phyloP scores from a whole-genome alignment of 768 basidiomycete species.

The Goffeauzyma gilvescens region DNA sequence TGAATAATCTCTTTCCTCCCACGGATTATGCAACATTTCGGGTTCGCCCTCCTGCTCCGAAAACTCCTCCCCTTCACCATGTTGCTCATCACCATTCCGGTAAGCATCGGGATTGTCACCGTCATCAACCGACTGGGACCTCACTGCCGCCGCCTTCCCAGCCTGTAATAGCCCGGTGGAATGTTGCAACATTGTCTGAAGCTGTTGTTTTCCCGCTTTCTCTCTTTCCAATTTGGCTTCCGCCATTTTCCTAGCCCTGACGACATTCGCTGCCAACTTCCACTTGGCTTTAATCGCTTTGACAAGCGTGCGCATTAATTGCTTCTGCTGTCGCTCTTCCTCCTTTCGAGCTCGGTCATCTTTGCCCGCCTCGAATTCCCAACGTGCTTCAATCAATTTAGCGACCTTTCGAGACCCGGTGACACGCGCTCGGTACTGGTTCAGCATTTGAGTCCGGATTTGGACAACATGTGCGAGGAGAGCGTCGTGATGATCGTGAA shows the following conservation, averaged over 20 bases:
- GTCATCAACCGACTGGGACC: too few relatives aligned
- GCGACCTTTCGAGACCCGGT: conserved; percentile 40
- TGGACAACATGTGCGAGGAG: conserved; percentile 31
- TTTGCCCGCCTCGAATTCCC: conserved; percentile 47
- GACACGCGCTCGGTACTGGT: conserved; percentile 33
- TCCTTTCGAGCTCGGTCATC: conserved; percentile 43
- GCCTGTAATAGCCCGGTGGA: too few relatives aligned
- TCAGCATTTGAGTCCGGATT: conserved; percentile 26
- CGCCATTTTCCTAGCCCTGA: conserved; percentile 36
- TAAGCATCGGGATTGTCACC: conserved; percentile 9
- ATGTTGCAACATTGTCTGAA: too few relatives aligned
- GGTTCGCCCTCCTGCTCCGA: conserved; percentile 27
- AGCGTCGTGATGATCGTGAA: conserved; percentile 29
- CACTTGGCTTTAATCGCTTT: conserved; percentile 57
- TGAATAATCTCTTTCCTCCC: not conserved
- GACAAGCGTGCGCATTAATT: conserved; percentile 52
- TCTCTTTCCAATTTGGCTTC: conserved; percentile 57
- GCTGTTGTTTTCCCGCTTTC: conserved; percentile 58
- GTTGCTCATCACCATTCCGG: conserved; percentile 4
- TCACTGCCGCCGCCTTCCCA: too few relatives aligned
- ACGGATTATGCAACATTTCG: conserved; percentile 14
- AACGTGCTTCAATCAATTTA: conserved; percentile 49
- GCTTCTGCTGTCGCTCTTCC: conserved; percentile 50
- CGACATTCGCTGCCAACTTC: conserved; percentile 54
- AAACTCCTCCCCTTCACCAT: conserved; percentile 7